Percentiles rank a stretch among this genome's conserved stretches.
These are phyloP conservation scores for Pleodorina starrii DNA, from an alignment of 139 green algal species.

Conservation along the genomic window DNA sequence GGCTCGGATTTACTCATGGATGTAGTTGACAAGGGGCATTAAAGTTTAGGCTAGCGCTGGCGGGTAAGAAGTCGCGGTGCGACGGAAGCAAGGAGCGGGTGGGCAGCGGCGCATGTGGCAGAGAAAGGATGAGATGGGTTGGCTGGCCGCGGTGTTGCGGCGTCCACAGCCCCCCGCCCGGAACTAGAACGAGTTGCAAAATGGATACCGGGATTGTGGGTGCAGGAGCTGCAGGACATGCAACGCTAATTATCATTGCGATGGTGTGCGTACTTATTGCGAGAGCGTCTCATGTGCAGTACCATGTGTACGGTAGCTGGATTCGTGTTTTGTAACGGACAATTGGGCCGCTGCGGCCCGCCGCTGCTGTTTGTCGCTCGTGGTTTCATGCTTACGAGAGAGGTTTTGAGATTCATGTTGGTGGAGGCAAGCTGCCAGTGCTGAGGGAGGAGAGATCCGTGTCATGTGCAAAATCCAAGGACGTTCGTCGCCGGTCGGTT, in stretches of 20 bases:
- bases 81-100: no score
- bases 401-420: not conserved
- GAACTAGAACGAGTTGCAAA: no score
- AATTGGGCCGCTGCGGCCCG: not conserved
- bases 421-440: not conserved
- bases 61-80: no score
- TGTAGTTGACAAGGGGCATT: no score
- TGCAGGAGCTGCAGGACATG: not conserved
- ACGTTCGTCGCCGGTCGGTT: not conserved
- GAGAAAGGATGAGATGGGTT: no score
- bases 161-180: no score
- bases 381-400: not conserved
- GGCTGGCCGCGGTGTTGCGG: no score
- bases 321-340: not conserved
- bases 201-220: no score
- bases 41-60: no score
- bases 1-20: no score
- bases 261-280: not conserved
- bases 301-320: conserved; percentile 10
- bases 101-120: no score
- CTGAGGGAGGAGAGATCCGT: not conserved
- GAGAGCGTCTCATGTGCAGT: not conserved
- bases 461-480: not conserved
- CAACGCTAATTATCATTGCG: not conserved
- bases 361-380: not conserved